Evolutionary conservation across 768 basidiomycete species (phyloP).

Genomic region (Lactarius quietus): DNA sequence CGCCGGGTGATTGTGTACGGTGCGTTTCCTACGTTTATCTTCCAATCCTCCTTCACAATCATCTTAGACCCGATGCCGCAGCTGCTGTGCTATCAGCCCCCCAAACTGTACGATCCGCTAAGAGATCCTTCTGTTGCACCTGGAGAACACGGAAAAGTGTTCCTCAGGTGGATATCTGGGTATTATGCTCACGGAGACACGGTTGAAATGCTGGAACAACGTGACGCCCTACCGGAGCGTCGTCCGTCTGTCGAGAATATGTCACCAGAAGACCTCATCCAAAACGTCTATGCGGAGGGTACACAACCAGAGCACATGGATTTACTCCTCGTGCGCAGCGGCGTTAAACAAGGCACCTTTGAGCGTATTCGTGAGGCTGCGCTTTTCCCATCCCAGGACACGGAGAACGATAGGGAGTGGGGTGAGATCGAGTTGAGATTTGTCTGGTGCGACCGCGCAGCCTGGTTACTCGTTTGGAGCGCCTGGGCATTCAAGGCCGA

Average conservation of each 20-base stretch:
- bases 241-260: not conserved
- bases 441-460: slow-evolving; percentile 2
- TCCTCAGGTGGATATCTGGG: not conserved
- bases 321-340: not conserved
- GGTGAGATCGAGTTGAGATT: not conserved
- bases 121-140: not conserved
- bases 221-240: not conserved
- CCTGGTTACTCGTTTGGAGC: not conserved
- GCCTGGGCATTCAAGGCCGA: not conserved
- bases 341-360: not conserved
- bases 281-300: not conserved
- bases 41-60: not conserved
- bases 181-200: not conserved
- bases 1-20: not conserved
- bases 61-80: not conserved
- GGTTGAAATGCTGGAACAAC: not conserved
- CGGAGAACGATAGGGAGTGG: not conserved
- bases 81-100: not conserved
- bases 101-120: not conserved
- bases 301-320: not conserved
- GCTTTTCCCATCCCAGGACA: not conserved
- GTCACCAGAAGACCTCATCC: not conserved
- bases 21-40: not conserved
- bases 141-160: not conserved
- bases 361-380: not conserved